Evolutionary conservation across 139 green algal species (phyloP).

Genomic region (Chlamydomonas applanata): DNA sequence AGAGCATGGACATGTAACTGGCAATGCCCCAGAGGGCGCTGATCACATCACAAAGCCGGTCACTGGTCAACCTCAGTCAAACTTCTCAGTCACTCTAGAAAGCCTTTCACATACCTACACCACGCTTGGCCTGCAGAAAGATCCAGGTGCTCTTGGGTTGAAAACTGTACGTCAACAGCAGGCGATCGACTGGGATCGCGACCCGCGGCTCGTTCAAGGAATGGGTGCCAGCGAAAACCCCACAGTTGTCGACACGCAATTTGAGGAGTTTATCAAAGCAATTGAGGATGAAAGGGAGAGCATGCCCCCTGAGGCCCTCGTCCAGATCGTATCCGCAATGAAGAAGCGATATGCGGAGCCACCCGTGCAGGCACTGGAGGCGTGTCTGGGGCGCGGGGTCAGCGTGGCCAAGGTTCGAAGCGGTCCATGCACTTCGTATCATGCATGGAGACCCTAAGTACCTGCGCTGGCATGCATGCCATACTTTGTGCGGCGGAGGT

Average conservation of each 20-base stretch:
- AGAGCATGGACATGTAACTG: no score
- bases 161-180: no score
- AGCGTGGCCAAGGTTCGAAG: slow-evolving; percentile 4
- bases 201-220: no score
- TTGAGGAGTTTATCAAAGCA: background rate
- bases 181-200: no score
- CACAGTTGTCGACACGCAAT: background rate
- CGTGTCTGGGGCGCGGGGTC: background rate
- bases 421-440: background rate
- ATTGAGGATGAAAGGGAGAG: background rate
- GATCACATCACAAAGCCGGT: no score
- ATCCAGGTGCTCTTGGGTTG: no score
- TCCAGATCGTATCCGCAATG: slow-evolving; percentile 6
- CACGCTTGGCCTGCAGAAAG: no score
- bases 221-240: background rate
- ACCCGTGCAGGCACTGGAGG: slow-evolving; percentile 14
- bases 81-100: no score
- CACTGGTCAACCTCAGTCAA: no score
- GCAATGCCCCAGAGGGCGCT: no score
- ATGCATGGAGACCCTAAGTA: background rate
- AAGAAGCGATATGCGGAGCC: slow-evolving; percentile 13
- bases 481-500: no score
- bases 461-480: background rate
- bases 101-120: no score
- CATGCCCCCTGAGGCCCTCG: slow-evolving; percentile 3